Conservation (phyloP, 768 basidiomycete genomes). For the Termitomyces sp. region DNA sequence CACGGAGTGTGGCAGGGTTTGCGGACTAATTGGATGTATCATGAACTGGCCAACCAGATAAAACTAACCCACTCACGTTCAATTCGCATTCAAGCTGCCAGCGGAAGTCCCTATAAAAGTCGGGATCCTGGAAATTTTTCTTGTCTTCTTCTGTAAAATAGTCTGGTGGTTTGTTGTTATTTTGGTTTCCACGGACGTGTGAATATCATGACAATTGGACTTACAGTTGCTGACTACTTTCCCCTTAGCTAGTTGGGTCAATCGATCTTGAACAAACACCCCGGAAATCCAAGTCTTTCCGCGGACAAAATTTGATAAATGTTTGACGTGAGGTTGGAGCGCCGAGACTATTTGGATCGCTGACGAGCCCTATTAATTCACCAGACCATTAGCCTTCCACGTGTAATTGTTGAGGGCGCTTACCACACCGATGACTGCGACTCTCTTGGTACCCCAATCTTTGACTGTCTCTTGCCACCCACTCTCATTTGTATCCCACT, state of each 20-base stretch:
- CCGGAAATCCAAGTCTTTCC: constrained; percentile 54
- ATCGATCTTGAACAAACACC: constrained; percentile 34
- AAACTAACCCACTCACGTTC: constrained; percentile 30
- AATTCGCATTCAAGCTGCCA: constrained; percentile 41
- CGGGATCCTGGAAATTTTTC: constrained; percentile 40
- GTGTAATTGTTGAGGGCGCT: constrained; percentile 16
- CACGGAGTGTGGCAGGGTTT: constrained; percentile 35
- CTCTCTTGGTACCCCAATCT: constrained; percentile 45
- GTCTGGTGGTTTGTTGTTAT: constrained; percentile 22
- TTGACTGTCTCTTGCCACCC: constrained; percentile 39
- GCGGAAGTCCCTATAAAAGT: constrained; percentile 42
- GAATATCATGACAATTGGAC: background rate
- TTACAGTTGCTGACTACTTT: constrained; percentile 39
- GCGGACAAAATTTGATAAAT: constrained; percentile 50
- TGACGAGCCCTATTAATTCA: constrained; percentile 44
- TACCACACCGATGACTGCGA: constrained; percentile 59
- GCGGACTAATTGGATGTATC: constrained; percentile 18
- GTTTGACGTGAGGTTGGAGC: constrained; percentile 44
- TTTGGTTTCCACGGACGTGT: background rate
- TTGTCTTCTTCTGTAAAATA: constrained; percentile 46
- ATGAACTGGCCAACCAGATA: background rate
- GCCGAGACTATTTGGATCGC: constrained; percentile 57
- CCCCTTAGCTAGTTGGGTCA: constrained; percentile 32
- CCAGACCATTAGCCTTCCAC: background rate
- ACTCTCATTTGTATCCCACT: constrained; percentile 40